Base-by-base conservation (phyloP, 2,329 filamentous ascomycete species). In the Ilyonectria robusta region DNA sequence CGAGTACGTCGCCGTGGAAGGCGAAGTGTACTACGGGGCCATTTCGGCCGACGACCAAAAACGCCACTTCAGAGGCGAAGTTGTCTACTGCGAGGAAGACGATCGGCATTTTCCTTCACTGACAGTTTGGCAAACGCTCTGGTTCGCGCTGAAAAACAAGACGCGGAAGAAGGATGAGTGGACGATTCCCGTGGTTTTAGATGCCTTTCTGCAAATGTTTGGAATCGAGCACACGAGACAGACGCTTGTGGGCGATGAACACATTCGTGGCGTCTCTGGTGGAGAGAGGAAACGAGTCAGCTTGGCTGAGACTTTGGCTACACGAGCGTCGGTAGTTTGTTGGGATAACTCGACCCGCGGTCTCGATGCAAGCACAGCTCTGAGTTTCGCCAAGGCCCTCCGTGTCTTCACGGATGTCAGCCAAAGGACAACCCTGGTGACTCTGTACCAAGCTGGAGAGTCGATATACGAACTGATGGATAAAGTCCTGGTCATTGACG, bases 201-300 rank as follows among this genome's bases (percentile, higher is more conserved):
- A 66, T 23, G 58, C 64, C 19, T 57, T 66, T 6, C 26, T 66
- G 40, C 60, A 66, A 10, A 66, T 66, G 64, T 62, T 66, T 26
- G 64, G 64, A 26, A 66, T 66, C 40, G 54, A 62, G 5, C 64
- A 66, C 59, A 63, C 64, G 13, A 53, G 33, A 7, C 29, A 66
- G 8, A 66, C 64, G 7, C 40, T 66, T 65, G 88, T 93, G n/a
- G 91, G 90, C 2, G 87, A 91, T 66, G 88, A 91, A 63, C 84
- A 89, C 23, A 84, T 91, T 13, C 86, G 89, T 13, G 78, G 78
- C 23, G 84, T 91, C 1, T 87, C 84, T 46, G 88, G 88, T 40
- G 88, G 88, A 55, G 88, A 91, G 74, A 83, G 88, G 62, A 93
- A 94, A 80, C 89, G 92, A 78, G 91, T 94, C 6, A 90, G 88